Conservation (phyloP, 805 yeast species). For the Wickerhamiella kurtzmanii region DNA sequence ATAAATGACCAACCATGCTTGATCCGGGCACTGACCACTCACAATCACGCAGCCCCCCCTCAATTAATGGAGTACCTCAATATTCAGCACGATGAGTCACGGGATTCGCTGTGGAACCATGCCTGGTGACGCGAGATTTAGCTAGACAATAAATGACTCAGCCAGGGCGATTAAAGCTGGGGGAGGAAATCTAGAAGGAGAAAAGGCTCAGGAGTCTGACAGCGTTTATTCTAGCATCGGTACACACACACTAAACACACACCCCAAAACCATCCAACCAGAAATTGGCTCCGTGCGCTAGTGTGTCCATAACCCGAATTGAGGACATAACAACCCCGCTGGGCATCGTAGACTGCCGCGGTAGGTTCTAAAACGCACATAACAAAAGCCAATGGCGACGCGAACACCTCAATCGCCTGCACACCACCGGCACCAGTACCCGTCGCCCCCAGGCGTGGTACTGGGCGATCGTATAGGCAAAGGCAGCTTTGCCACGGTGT, state of each 20-base stretch:
- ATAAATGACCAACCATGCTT: no score
- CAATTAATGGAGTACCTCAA: no score
- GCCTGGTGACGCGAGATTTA: not conserved
- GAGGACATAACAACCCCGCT: no score
- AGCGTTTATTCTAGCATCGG: no score
- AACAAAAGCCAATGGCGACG: slow-evolving; percentile 1
- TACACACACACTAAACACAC: no score
- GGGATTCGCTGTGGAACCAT: not conserved
- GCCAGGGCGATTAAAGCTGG: not conserved
- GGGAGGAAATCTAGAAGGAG: not conserved
- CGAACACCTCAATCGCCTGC: not conserved
- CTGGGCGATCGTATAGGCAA: slow-evolving; percentile 74
- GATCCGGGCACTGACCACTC: no score
- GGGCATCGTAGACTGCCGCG: no score
- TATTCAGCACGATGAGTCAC: not conserved
- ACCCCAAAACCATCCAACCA: no score
- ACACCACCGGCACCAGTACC: not conserved
- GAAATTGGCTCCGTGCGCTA: no score
- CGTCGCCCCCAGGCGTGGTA: slow-evolving; percentile 9
- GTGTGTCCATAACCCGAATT: no score
- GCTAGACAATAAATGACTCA: not conserved
- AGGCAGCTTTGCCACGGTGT: slow-evolving; percentile 93
- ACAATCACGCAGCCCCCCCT: no score
- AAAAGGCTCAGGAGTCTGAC: no score
- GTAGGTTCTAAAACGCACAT: not conserved